A percentile compares a stretch with the other conserved stretches of the same genome.
Conservation (phyloP, 805 yeast genomes). For the Pichia membranifaciens region DNA sequence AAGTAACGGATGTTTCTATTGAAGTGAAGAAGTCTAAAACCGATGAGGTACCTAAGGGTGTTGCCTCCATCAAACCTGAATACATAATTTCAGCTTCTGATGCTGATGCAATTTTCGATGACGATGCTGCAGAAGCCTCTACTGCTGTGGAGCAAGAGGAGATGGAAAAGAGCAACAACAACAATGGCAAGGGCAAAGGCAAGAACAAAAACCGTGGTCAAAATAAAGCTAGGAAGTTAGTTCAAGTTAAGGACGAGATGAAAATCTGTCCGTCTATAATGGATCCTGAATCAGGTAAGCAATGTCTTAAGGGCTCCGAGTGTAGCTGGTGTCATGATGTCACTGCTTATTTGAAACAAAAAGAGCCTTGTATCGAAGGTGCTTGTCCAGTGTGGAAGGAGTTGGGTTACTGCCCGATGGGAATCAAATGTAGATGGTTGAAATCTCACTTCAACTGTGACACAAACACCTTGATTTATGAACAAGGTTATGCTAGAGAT, state of each 20-base stretch:
- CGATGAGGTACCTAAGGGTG: constrained; percentile 37
- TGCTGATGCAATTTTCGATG: constrained; percentile 28
- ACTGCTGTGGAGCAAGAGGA: constrained; percentile 11
- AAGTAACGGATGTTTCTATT: constrained; percentile 3
- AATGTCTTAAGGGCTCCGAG: constrained; percentile 62
- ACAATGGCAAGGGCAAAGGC: constrained; percentile 36
- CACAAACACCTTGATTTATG: constrained; percentile 39
- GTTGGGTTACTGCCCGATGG: constrained; percentile 87
- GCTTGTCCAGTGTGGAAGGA: constrained; percentile 77
- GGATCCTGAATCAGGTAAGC: constrained; percentile 42
- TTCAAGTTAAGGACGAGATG: constrained; percentile 57
- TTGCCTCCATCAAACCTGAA: constrained; percentile 74
- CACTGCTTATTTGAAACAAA: constrained; percentile 52
- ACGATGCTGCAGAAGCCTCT: constrained; percentile 42
- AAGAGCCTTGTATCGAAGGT: constrained; percentile 70
- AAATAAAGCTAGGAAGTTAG: constrained; percentile 73
- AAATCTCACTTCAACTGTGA: constrained; percentile 56
- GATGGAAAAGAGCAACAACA: constrained; percentile 20
- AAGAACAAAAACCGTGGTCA: constrained; percentile 52
- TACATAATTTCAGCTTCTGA: constrained; percentile 37
- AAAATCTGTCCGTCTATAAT: constrained; percentile 60
- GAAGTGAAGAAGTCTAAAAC: constrained; percentile 9
- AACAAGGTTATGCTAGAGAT: constrained; percentile 31
- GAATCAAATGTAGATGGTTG: constrained; percentile 89
- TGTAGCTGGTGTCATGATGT: constrained; percentile 81